Evolutionary conservation across 1,284 basidiomycete genomes (phyloP), one percentile per base, ranked within the genome.

Genomic region (Tremellales sp.): DNA sequence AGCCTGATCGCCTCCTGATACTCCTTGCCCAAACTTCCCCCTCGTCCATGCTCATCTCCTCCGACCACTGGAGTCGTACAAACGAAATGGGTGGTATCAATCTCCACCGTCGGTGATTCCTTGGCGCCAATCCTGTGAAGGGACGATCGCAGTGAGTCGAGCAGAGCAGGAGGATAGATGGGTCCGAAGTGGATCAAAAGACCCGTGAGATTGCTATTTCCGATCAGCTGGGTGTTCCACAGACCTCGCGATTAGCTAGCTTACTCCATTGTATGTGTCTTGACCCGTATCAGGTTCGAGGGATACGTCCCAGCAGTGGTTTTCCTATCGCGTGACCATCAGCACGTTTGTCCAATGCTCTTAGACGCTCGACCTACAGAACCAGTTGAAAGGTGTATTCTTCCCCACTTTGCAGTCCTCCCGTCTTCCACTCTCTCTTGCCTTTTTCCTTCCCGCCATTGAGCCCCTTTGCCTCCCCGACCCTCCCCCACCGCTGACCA

Each of bases 11-110:
- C 92, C 29, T 89, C 81, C 68, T 93, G 89, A 67, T 95, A 95
- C 60, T 90, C 88, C 4, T 86, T 87, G 84, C 58, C 69, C 29
- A 60, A 54, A 25, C 50, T 44, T 6, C 63, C 65, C 4, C 63
- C 61, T 34, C 61, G 44, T 13, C 63, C 66, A 16, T 45, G 42
- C 19, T 79, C 78, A 3, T 84, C 81, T 3, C 82, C 84, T 6
- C 67, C 63, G 1, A 84, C 82, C 1, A 68, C 50, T 1, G 90
- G 86, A 0, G 86, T 89, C 3, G 89, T 93, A 65, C 91, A 94
- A 29, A 95, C 90, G 60, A 94, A 95, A 70, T 97, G 92, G 0
- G 91, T 94, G 5, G 92, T 95, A 63, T 95, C 92, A 48, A 97
- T 92, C 73, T 93, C 88, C 22, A 99, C 92, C 58, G 84, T 85